Conservation (phyloP, 2,329 filamentous ascomycete species). For the Nannizziopsis barbatae region DNA sequence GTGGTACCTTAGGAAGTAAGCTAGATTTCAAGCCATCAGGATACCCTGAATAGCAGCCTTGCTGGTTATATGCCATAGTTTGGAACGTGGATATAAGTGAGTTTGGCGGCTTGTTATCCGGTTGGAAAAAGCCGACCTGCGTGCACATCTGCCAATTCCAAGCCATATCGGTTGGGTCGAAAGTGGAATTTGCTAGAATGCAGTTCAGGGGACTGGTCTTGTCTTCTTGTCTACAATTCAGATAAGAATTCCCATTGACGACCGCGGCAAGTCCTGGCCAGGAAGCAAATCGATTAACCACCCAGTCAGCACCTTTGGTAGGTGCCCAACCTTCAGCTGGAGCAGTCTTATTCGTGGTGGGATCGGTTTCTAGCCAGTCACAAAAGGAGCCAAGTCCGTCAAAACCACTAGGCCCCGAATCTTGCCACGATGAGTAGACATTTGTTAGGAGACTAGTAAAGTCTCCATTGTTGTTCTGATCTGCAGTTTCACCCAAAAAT, state of each 20-base stretch:
- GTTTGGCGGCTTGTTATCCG: conserved; percentile 32
- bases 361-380: conserved; percentile 37
- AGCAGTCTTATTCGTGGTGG: conserved; percentile 26
- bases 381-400: conserved; percentile 37
- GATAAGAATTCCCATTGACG: conserved; percentile 31
- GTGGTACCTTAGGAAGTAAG: conserved; percentile 34
- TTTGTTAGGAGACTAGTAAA: conserved; percentile 37
- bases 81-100: conserved; percentile 41
- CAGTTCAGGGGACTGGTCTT: too few relatives aligned
- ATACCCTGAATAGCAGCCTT: conserved; percentile 41
- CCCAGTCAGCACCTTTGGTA: conserved; percentile 31
- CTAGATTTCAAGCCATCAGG: conserved; percentile 30
- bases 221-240: conserved; percentile 30
- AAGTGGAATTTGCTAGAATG: conserved; percentile 8
- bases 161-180: conserved; percentile 30
- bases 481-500: conserved; percentile 40
- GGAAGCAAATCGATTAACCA: conserved; percentile 33
- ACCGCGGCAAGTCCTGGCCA: conserved; percentile 29
- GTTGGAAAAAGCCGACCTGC: conserved; percentile 42
- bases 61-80: conserved; percentile 33
- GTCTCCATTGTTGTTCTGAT: conserved; percentile 38
- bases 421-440: conserved; percentile 36
- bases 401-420: conserved; percentile 29
- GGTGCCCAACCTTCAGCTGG: conserved; percentile 34
- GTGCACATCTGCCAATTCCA: conserved; percentile 46